phyloP scores from a whole-genome alignment of 164 flowering plant species.

The Nelumbo lutea region DNA sequence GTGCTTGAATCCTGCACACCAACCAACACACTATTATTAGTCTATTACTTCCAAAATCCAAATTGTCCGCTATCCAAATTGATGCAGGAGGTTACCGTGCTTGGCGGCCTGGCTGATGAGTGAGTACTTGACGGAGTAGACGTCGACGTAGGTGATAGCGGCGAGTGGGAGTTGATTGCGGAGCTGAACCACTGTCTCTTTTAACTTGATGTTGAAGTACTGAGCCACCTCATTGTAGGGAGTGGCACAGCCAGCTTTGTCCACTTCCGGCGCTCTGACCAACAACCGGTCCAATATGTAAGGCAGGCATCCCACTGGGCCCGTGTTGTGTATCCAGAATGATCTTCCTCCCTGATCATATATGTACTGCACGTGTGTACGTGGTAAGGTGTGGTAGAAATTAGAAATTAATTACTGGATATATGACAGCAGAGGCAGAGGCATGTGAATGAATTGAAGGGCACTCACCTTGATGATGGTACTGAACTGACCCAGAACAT shows the following conservation, averaged over 20 bases:
- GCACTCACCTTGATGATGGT: slow-evolving; percentile 31
- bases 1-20: slow-evolving; percentile 45
- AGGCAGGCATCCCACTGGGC: slow-evolving; percentile 53
- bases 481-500: slow-evolving; percentile 32
- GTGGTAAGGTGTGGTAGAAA: no score
- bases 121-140: slow-evolving; percentile 43
- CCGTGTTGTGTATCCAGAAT: slow-evolving; percentile 65
- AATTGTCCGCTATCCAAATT: no score
- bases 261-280: slow-evolving; percentile 27
- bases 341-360: slow-evolving; percentile 43
- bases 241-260: slow-evolving; percentile 41
- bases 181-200: slow-evolving; percentile 31
- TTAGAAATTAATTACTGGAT: no score
- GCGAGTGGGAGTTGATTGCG: slow-evolving; percentile 36
- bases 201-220: slow-evolving; percentile 35
- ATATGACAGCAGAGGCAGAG: no score
- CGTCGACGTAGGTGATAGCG: slow-evolving; percentile 47
- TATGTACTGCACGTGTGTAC: slow-evolving; percentile 16
- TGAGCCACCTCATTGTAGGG: slow-evolving; percentile 43
- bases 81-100: slow-evolving; percentile 25
- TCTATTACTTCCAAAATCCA: neutral
- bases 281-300: slow-evolving; percentile 26
- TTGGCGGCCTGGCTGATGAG: slow-evolving; percentile 40
- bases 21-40: neutral
- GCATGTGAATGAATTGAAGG: no score